Base-by-base conservation (phyloP, 495 filamentous ascomycete genomes). In the Neurospora hispaniola region DNA sequence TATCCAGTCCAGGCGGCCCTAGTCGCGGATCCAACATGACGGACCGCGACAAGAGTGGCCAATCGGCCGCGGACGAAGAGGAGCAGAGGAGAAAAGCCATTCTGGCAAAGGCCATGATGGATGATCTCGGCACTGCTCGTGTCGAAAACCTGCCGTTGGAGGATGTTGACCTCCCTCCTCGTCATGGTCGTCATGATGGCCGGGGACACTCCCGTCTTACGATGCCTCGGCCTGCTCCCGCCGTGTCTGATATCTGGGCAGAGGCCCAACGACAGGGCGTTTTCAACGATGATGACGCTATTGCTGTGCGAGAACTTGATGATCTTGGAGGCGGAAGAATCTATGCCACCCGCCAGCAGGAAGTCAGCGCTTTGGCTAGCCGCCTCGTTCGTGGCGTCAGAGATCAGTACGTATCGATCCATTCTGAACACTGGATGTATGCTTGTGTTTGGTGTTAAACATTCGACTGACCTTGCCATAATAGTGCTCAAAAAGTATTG, bases 211-310 rank as follows among this genome's bases (percentile, higher is more conserved):
- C 3, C 7, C 43, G 42, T 16, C 70, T 39, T n/a, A 5, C 43
- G 7, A 46, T 46, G 62, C 23, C 40, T 38, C 69, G 43, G 27
- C 23, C 69, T 10, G 14, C 38, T 73, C 42, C 14, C 46, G 39
- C 31, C 11, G 16, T 43, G 31, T 27, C 62, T 35, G 11, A 59
- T 48, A 20, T 43, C 40, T 23, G 40, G 40, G 41, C 20, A 31
- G 39, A 38, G 31, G 41, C 70, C 41, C 41, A 20, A 11, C 70
- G 23, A 20, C 18, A 27, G 18, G 41, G 77, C 5, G 48, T 20
- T 3, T 80, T 80, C 20, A 44, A 80, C 10, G 78, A 80, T 27
- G 76, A 76, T 12, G 78, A 80, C n/a, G 77, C 78, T 14, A 70
- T 46, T 2, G 72, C 23, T 1, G 78, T 80, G 41, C 72, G 71